Base-by-base conservation (phyloP, 805 yeast genomes). In the Yamadazyma scolyti region DNA sequence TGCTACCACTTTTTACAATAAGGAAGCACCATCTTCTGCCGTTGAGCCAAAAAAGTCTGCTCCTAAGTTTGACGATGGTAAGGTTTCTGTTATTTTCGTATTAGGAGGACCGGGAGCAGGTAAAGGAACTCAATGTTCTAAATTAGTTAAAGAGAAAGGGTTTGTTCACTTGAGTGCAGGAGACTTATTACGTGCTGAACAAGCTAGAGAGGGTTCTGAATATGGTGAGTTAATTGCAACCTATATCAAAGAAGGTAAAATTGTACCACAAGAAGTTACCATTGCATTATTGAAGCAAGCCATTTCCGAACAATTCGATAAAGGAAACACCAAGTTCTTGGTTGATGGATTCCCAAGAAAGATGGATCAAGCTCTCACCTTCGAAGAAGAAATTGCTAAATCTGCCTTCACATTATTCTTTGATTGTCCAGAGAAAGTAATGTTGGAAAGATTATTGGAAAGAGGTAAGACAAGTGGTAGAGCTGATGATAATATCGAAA, bases 51-150 rank as follows among this genome's bases (percentile, higher is more conserved):
- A 34, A 20, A 3, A 21, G 5, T 12, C 27, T 10, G n/a, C 14
- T n/a, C 52, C 63, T 18, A 77, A 82, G 0, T 84, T 84, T 52
- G 61, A 72, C 7, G 70, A 72, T 2, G 76, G 77, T 23, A 79
- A 85, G 34, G 78, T 84, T 17, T 77, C 84, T 16, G 95, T 90
- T 4, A 71, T 89, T 16, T 90, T 86, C 56, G 96, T 90, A 12
- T 74, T 90, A 19, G 98, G 98, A 25, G 97, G 97, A 3, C 97
- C 97, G 4, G 97, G 97, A 13, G 85, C 95, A 17, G 97, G 98
- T 25, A 93, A 93, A 55, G 97, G 98, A 35, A 90, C 98, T 1
- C 98, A 90, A 61, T 86, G 97, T 66, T 82, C 80, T 19, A 84
- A 77, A 51, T 70, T 90, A 34, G 97, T 90, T 25, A 61, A 72